Percentiles rank a stretch among this genome's conserved stretches.
Evolutionary conservation across 176 grass and related monocot species (phyloP).

Genomic region (Cenchrus purpureus): DNA sequence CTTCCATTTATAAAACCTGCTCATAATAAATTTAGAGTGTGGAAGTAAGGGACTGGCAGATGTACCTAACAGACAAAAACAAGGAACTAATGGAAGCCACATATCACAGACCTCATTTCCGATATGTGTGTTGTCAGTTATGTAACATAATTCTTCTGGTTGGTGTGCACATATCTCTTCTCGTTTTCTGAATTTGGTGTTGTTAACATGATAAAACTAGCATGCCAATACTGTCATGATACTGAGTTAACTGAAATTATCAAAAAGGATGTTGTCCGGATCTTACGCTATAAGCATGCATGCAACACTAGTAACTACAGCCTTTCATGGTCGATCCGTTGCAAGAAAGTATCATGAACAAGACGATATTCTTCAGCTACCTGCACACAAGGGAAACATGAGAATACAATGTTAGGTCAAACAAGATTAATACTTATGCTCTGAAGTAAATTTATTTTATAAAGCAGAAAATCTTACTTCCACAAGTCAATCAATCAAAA

Average conservation of each 20-base stretch:
- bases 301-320: constrained; percentile 94
- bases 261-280: neutral
- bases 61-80: too few relatives aligned
- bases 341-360: constrained; percentile 93
- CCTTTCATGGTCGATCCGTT: constrained; percentile 84
- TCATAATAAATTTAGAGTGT: too few relatives aligned
- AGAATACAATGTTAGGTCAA: neutral
- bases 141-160: constrained; percentile 99
- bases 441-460: too few relatives aligned
- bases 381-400: constrained; percentile 39
- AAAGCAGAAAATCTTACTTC: too few relatives aligned
- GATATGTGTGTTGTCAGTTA: constrained; percentile 29
- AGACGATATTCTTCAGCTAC: constrained; percentile 95
- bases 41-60: too few relatives aligned
- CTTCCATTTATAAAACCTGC: too few relatives aligned
- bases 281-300: constrained; percentile 99
- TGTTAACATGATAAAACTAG: constrained; percentile 6
- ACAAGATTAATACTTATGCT: too few relatives aligned
- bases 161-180: constrained; percentile 99
- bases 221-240: neutral
- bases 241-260: neutral
- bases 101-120: too few relatives aligned
- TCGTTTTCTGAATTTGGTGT: constrained; percentile 67
- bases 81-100: too few relatives aligned
- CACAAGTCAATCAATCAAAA: too few relatives aligned